Conservation (phyloP, 495 filamentous ascomycete species). For the Baudoinia panamericana region DNA sequence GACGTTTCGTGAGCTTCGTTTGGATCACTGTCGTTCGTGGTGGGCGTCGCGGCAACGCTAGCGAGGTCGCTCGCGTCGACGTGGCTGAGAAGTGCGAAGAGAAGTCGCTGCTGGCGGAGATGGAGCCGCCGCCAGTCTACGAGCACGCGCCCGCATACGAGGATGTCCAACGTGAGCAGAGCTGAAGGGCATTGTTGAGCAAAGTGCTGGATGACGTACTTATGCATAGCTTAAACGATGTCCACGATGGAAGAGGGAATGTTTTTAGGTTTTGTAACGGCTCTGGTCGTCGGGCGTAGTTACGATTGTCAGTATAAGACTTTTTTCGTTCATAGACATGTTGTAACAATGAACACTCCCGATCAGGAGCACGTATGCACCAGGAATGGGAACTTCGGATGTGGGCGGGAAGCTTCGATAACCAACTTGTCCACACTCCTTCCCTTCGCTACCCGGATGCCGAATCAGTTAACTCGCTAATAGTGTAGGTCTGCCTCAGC, state of each 20-base stretch:
- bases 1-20: conserved; percentile 9
- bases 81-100: background rate
- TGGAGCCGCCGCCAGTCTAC: conserved; percentile 8
- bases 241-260: background rate
- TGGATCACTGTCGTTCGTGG: conserved; percentile 10
- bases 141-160: conserved; percentile 16
- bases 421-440: too few relatives aligned
- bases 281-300: background rate
- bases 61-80: background rate
- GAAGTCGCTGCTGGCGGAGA: conserved; percentile 1
- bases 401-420: too few relatives aligned
- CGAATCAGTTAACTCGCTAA: too few relatives aligned
- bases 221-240: background rate
- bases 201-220: background rate
- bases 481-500: too few relatives aligned
- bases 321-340: background rate
- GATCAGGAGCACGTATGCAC: background rate
- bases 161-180: background rate
- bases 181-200: background rate
- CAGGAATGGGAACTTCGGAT: too few relatives aligned
- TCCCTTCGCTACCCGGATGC: too few relatives aligned
- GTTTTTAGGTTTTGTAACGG: background rate
- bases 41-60: conserved; percentile 1
- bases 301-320: too few relatives aligned
- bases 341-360: background rate